These are phyloP conservation scores for Cenchrus americanus DNA, from an alignment of 176 grass and related monocot species.

Conservation along the genomic window DNA sequence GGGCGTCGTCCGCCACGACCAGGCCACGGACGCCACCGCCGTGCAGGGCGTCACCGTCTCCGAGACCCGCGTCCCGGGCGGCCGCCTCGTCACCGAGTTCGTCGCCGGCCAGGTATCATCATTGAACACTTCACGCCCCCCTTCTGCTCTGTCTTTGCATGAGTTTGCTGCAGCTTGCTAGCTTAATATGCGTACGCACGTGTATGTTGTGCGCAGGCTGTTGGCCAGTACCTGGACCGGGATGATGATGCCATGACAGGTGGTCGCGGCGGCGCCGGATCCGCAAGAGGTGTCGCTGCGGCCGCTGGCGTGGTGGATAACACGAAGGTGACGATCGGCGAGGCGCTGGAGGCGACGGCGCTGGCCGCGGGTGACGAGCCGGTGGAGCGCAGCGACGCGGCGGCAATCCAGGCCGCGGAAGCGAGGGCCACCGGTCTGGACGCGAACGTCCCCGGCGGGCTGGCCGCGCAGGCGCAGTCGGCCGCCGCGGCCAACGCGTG, in stretches of 20 bases:
- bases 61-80: conserved; percentile 54
- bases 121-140: too few species aligned
- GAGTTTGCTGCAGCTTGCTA: too few species aligned
- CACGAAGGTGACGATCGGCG: conserved; percentile 64
- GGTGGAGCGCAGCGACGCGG: conserved; percentile 74
- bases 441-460: conserved; percentile 30
- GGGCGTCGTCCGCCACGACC: conserved; percentile 58
- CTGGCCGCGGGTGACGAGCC: conserved; percentile 39
- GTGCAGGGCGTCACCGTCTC: conserved; percentile 60
- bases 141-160: neutral
- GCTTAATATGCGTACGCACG: neutral
- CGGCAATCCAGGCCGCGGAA: conserved; percentile 73
- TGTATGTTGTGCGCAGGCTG: too few species aligned
- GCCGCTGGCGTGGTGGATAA: neutral
- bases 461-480: conserved; percentile 55
- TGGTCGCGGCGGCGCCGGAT: neutral
- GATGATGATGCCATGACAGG: neutral
- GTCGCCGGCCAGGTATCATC: conserved; percentile 58
- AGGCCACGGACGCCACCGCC: conserved; percentile 48
- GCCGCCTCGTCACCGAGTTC: conserved; percentile 71
- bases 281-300: neutral
- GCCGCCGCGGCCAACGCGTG: conserved; percentile 52
- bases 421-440: conserved; percentile 50
- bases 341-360: conserved; percentile 65
- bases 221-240: conserved; percentile 38